Base-by-base conservation (phyloP, 208 protist species). In the Paratrypanosoma confusum region DNA sequence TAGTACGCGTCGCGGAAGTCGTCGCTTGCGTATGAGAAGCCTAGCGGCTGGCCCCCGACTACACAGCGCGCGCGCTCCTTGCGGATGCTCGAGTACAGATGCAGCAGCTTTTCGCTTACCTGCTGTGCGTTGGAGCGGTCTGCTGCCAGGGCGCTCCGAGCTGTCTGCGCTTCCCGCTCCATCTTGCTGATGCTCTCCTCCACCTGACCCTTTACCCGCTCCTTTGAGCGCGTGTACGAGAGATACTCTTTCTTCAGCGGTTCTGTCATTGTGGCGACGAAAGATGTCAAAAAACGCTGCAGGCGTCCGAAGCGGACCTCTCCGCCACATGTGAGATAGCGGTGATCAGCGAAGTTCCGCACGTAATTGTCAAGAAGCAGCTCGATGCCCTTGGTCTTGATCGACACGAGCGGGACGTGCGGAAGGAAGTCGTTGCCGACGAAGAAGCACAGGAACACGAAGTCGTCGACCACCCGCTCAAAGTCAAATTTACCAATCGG, bases 391-490 rank as follows among this genome's bases (percentile, higher is more conserved):
- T 93, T 92, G 24, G 95, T 90, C 49, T 87, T 84, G 65, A 99
- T 99, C 7, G 98, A 92, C 2, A 99, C 70, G 4, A 94, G 80
- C 8, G 97, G 96, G 7, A 99, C 60, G 58, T 98, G 96, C 13
- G 97, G 97, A 36, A 99, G 61, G 53, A 99, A 99, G 70, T 99
- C 98, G 59, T 99, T 99, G 22, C 98, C 98, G 23, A 96, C 87
- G 47, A 99, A 97, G 64, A 99, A 99, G 74, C 95, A 98, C 3
- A 99, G 57, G 42, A 99, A 98, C 20, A 99, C 78, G 65, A 98
- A 99, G 65, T 99, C 98, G 57, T 99, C 97, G 8, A 99, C 54
- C 1, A 98, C 65, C 14, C 96, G 62, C 68, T 99, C 97, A 38
- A 98, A 93, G 54, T 96, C 55, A 59, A 84, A 95, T n/a, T 76